Conservation (phyloP, 441 rosid genomes). For the Populus hybrid region DNA sequence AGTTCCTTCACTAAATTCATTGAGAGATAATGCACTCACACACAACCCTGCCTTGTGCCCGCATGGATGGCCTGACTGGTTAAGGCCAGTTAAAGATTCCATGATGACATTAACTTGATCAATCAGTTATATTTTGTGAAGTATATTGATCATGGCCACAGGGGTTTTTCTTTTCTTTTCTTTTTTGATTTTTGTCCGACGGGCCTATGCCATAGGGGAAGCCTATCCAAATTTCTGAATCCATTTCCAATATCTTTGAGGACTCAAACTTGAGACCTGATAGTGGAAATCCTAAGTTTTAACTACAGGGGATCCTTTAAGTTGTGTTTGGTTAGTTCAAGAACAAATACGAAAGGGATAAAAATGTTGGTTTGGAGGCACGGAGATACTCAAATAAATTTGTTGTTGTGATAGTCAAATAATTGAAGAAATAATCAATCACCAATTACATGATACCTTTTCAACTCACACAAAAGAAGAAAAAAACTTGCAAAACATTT, state of each 20-base stretch:
- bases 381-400: neutral
- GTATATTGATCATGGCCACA: neutral
- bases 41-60: neutral
- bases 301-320: neutral
- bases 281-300: neutral
- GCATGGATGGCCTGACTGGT: neutral
- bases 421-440: neutral
- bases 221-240: neutral
- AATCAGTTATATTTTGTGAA: neutral
- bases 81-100: neutral
- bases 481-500: neutral
- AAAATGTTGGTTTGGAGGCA: neutral
- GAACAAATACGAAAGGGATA: neutral
- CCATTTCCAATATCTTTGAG: neutral
- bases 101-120: neutral
- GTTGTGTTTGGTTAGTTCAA: neutral
- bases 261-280: neutral
- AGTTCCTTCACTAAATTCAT: neutral
- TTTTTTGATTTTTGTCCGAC: neutral
- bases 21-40: neutral
- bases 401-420: too few species aligned
- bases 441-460: neutral
- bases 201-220: neutral
- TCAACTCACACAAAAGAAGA: neutral
- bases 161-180: neutral